Base-by-base conservation (phyloP, 768 basidiomycete species). In the Gloeopeniophorella convolvens region DNA sequence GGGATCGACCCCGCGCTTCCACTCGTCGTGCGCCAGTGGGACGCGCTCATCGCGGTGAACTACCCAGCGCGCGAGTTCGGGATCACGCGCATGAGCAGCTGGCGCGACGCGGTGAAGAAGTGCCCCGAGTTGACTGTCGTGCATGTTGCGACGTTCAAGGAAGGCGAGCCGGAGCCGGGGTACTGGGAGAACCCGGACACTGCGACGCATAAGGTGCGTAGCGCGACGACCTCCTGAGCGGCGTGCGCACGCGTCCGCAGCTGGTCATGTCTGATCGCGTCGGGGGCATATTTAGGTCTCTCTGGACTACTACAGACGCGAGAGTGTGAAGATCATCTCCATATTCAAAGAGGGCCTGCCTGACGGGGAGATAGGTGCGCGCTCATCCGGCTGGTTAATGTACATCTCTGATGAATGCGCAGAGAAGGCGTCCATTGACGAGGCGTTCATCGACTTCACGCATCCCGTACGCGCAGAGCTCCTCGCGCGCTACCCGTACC, bases 381-480 rank as follows among this genome's bases (percentile, higher is more conserved):
- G 6, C 24, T 43, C 5, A 20, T 20, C 3, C 23, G 21, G 37
- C 32, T 16, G 10, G 11, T 24, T 21, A 7, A 3, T 5, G 41
- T n/a, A 6, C 8, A 12, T 13, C 12, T 32, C 27, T 50, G 40
- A 40, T 10, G 21, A 16, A 6, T 37, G 26, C 41, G 10, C 64
- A 93, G 95, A 99, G 68, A 96, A 94, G 64, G 96, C 96, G 20
- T 95, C 91, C 0, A 96, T 98, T 30, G 96, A 98, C 61, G 96
- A 99, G 62, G 92, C 90, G 0, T 99, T 94, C 66, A 80, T 98
- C 49, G 95, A 98, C 65, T 78, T 98, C 48, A 89, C 92, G 3
- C 74, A 74, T 8, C 83, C 85, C 28, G 82, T 91, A n/a, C 82
- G 89, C 31, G 78, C 83, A 49, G 70, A 77, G 37, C 67, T 99